phyloP scores from a whole-genome alignment of 1,284 basidiomycete genomes.

The Ceratobasidium sp. region DNA sequence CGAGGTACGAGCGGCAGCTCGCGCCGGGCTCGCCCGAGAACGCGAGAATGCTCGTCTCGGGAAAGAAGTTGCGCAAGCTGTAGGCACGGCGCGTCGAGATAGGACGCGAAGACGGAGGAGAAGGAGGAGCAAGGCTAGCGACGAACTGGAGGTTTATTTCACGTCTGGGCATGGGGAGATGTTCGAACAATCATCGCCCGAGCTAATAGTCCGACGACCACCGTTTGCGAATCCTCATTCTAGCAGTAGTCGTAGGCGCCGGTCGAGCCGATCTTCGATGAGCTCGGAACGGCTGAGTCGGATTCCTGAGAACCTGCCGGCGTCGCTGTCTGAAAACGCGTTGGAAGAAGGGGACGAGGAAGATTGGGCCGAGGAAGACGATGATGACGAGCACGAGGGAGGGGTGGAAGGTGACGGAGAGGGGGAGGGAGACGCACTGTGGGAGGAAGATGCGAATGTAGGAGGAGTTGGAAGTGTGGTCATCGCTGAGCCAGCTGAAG shows the following conservation, averaged over 20 bases:
- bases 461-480: slow-evolving; percentile 65
- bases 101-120: slow-evolving; percentile 47
- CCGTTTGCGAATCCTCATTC: slow-evolving; percentile 17
- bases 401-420: slow-evolving; percentile 57
- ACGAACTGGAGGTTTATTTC: slow-evolving; percentile 49
- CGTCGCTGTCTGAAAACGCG: slow-evolving; percentile 49
- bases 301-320: slow-evolving; percentile 12
- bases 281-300: slow-evolving; percentile 24
- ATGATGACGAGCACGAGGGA: slow-evolving; percentile 51
- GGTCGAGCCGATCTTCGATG: slow-evolving; percentile 32
- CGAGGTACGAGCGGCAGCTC: slow-evolving; percentile 77
- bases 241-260: slow-evolving; percentile 4
- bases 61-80: slow-evolving; percentile 33
- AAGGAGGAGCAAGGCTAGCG: slow-evolving; percentile 61
- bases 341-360: slow-evolving; percentile 52
- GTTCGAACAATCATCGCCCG: slow-evolving; percentile 22
- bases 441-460: slow-evolving; percentile 61
- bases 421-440: slow-evolving; percentile 52
- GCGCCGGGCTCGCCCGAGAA: slow-evolving; percentile 15
- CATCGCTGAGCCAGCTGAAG: slow-evolving; percentile 85
- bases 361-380: slow-evolving; percentile 39
- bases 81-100: slow-evolving; percentile 4
- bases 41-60: slow-evolving; percentile 38
- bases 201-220: slow-evolving; percentile 5
- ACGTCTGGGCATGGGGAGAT: slow-evolving; percentile 24